phyloP scores from a whole-genome alignment of 2,329 filamentous ascomycete species.

The Pseudofabraea citricarpa region DNA sequence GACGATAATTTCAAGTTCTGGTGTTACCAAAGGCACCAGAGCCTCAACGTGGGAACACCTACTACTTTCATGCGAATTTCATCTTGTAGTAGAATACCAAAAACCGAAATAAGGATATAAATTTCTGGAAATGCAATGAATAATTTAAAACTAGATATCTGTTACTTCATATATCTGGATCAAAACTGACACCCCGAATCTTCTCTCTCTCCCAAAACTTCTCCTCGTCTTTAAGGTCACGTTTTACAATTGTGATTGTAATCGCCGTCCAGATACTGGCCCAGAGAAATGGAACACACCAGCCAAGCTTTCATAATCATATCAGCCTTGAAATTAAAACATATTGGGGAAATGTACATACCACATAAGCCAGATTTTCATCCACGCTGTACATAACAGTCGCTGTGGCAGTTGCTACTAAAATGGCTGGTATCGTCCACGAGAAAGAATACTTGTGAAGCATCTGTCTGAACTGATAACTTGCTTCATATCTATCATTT shows the following conservation, averaged over 20 bases:
- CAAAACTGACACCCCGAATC: no score
- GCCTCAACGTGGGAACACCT: no score
- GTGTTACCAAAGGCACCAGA: no score
- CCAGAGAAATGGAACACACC: neutral
- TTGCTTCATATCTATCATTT: constrained; percentile 46
- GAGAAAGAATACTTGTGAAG: constrained; percentile 45
- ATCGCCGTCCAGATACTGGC: neutral
- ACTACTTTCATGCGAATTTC: no score
- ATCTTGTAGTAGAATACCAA: no score
- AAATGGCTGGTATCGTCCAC: constrained; percentile 34
- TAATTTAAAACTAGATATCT: no score
- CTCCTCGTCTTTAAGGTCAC: neutral
- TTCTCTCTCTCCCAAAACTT: neutral
- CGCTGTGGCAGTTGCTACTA: neutral
- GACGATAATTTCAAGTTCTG: no score
- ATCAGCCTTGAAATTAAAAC: neutral
- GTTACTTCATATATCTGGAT: no score
- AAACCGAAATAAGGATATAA: no score
- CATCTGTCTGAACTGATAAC: constrained; percentile 47
- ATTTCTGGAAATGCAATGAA: no score
- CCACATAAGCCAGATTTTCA: neutral
- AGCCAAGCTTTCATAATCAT: neutral
- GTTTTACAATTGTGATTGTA: neutral
- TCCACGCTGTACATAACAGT: neutral
- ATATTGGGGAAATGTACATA: neutral